Evolutionary conservation across 768 basidiomycete species (phyloP).

Genomic region (Pholiota conissans): DNA sequence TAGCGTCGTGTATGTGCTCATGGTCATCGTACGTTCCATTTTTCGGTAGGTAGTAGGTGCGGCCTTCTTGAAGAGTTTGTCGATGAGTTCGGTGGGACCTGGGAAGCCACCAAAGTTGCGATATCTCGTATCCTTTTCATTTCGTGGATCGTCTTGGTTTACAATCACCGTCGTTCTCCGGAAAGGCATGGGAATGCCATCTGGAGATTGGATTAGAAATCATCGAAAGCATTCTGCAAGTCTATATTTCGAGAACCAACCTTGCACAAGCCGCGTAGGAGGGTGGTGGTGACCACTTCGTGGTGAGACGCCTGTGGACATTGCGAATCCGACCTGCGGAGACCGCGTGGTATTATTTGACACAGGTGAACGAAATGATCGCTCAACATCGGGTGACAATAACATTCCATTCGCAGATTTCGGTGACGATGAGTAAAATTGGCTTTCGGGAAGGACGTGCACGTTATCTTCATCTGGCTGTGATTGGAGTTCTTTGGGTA

Average conservation of each 20-base stretch:
- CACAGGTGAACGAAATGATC: slow-evolving; percentile 10
- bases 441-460: slow-evolving; percentile 6
- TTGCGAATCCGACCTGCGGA: slow-evolving; percentile 19
- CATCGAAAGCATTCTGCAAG: neutral
- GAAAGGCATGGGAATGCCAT: slow-evolving; percentile 15
- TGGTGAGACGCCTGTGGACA: slow-evolving; percentile 17
- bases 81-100: slow-evolving; percentile 39
- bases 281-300: slow-evolving; percentile 13
- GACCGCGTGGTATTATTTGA: slow-evolving; percentile 6
- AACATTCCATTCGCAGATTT: slow-evolving; percentile 3
- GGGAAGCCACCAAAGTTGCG: slow-evolving; percentile 48
- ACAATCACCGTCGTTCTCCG: slow-evolving; percentile 33
- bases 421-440: slow-evolving; percentile 21
- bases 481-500: neutral
- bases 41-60: slow-evolving; percentile 44
- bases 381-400: neutral
- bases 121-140: slow-evolving; percentile 30
- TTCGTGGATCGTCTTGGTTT: neutral
- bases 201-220: no score
- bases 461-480: neutral
- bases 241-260: neutral
- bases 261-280: slow-evolving; percentile 14
- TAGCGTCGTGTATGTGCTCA: slow-evolving; percentile 47
- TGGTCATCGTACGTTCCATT: slow-evolving; percentile 51
- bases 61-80: slow-evolving; percentile 34